Base-by-base conservation (phyloP, 257 asterid genomes). In the Solanum clarkiae region DNA sequence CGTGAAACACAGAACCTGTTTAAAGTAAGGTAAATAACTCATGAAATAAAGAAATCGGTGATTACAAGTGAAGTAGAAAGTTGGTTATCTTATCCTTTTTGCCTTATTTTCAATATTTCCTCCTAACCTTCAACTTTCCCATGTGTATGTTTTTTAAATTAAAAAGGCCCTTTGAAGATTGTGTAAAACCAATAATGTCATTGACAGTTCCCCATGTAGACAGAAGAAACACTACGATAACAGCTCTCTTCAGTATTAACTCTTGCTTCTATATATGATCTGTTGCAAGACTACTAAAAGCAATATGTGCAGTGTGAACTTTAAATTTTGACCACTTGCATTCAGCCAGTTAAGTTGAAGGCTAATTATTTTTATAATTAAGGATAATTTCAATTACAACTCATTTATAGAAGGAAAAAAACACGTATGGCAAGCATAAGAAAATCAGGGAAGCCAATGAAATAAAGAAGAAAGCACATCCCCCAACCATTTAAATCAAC, bases 401-500 rank as follows among this genome's bases (percentile, higher is more conserved):
- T 51, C 47, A 77, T 77, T 26, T 77, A 49, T 14, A 24, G 5
- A 9, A 24, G 7, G 26, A 51, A 77, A 9, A 24, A 15, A 26
- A 51, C 10, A 26, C 0, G 26, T 26, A 51, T 51, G 45, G 24
- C 47, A 8, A 51, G 63, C 63, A 77, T 24, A 77, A 77, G 63
- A 51, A 75, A 24, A 49, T 24, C 82, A 77, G 0, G 60, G 63
- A 54, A 26, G 63, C 10, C 9, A 77, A 5, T 22, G n/a, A 51
- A 77, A 9, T 51, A 18, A 51, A 26, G 71, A 13, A 53, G 68
- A 51, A 69, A 75, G 22, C 80, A 42, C 54, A 81, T 15, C 40
- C 60, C 84, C 90, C 62, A 82, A 96, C 99, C 99, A 89, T 92
- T 90, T 69, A 97, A 87, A 90, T 97, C 98, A 89, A 97, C 98